Base-by-base conservation (phyloP, 768 basidiomycete species). In the Boletus rubescentipes region DNA sequence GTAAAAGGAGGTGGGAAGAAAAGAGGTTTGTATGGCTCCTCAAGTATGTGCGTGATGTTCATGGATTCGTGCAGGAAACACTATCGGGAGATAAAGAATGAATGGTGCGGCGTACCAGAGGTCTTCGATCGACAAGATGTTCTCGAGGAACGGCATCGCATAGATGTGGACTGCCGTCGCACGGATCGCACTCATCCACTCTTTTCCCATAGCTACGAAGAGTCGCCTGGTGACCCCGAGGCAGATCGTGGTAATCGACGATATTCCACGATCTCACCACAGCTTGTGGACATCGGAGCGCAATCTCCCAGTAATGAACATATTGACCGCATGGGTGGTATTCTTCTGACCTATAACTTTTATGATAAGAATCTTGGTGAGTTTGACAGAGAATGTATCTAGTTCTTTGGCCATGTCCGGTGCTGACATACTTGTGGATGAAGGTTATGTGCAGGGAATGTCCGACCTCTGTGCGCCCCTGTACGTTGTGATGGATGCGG, bases 361-460 rank as follows among this genome's bases (percentile, higher is more conserved):
- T 91, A 87, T 60, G 89, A 95, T 72, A 91, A 85, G 68, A 85
- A 93, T 26, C 76, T 94, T 38, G 92, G 91, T 93, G 63, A 62
- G 86, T 75, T 32, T 30, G 26, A 8, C 29, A 21, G 38, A 35
- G 30, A 38, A 32, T 39, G 16, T 21, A 20, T 42, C 51, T 16
- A 40, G 9, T 23, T 38, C 21, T 15, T 16, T 14, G 23, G 45
- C 42, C 29, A 4, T 21, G 1, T 38, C 14, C 37, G 34, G 18
- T 49, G 40, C 58, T 71, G 53, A 73, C 39, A 16, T 35, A 3
- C 11, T 44, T 53, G 45, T 50, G n/a, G 35, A 46, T 50, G 52
- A 56, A 88, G 93, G 95, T 29, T 98, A 98, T 68, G 97, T 98
- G 5, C 97, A 98, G 71, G 97, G 97, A 31, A 98, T 98, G 97